Evolutionary conservation across 2,329 filamentous ascomycete species (phyloP).

Genomic region (Mariannaea elegans): DNA sequence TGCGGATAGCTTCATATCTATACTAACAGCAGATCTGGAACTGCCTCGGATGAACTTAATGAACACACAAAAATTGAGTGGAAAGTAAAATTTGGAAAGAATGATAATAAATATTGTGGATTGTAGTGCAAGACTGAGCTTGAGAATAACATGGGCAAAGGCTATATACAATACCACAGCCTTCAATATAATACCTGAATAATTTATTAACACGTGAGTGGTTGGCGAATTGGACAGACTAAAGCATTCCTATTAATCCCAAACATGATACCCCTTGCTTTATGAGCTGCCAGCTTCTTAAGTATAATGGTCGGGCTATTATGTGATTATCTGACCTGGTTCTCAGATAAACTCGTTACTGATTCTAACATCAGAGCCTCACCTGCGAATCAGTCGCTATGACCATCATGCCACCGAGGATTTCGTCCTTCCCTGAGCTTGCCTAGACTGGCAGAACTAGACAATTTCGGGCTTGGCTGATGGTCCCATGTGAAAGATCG

Average conservation of each 20-base stretch:
- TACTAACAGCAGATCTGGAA: neutral
- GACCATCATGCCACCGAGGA: too few species aligned
- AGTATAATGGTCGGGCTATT: too few species aligned
- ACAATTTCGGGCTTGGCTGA: neutral
- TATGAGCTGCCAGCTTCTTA: neutral
- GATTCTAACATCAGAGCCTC: too few species aligned
- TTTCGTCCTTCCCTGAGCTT: neutral
- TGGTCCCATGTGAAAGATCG: conserved; percentile 1
- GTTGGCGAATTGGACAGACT: neutral
- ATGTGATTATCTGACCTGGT: too few species aligned
- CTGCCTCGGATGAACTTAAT: too few species aligned
- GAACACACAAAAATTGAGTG: neutral
- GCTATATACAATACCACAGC: neutral
- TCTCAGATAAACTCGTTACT: too few species aligned
- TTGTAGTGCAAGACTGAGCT: neutral
- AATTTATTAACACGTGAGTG: neutral
- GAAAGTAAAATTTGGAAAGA: neutral
- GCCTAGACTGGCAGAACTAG: neutral
- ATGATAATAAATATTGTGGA: neutral
- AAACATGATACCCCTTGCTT: neutral
- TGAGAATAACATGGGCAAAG: neutral
- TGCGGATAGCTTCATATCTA: neutral
- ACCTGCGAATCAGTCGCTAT: too few species aligned
- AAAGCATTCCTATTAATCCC: neutral
- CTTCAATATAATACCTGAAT: neutral